Percentiles rank a stretch among this genome's conserved stretches.
Conservation (phyloP, 306 rosid genomes). For the Begonia peltatifolia region DNA sequence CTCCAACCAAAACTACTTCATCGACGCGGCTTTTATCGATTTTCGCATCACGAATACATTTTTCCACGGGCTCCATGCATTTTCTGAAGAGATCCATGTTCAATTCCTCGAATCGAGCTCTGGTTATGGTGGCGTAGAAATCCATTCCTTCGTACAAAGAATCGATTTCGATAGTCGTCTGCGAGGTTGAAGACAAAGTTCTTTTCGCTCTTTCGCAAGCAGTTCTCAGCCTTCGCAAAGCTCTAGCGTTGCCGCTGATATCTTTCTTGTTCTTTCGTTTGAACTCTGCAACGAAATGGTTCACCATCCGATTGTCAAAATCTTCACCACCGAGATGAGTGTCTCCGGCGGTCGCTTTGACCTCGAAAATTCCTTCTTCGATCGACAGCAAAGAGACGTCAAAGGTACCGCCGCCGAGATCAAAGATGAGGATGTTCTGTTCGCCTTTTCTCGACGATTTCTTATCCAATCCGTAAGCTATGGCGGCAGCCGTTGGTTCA, state of each 20-base stretch:
- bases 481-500: slow-evolving; percentile 78
- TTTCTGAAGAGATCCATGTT: slow-evolving; percentile 67
- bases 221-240: slow-evolving; percentile 63
- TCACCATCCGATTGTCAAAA: slow-evolving; percentile 69
- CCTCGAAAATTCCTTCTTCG: slow-evolving; percentile 78
- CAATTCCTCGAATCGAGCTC: slow-evolving; percentile 78
- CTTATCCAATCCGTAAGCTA: slow-evolving; percentile 72
- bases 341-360: slow-evolving; percentile 74
- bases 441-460: slow-evolving; percentile 56
- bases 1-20: slow-evolving; percentile 74
- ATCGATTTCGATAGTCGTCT: slow-evolving; percentile 67
- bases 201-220: slow-evolving; percentile 74
- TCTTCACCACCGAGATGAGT: slow-evolving; percentile 85
- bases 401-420: slow-evolving; percentile 68
- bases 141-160: slow-evolving; percentile 68
- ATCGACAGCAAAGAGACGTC: slow-evolving; percentile 60
- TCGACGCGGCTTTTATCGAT: slow-evolving; percentile 46
- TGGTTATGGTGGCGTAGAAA: slow-evolving; percentile 51
- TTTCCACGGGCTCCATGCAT: slow-evolving; percentile 84
- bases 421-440: slow-evolving; percentile 62
- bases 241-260: slow-evolving; percentile 49
- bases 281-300: slow-evolving; percentile 59
- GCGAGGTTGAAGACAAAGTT: slow-evolving; percentile 48
- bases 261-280: slow-evolving; percentile 63
- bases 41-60: slow-evolving; percentile 60